A percentile compares a stretch with the other conserved stretches of the same genome.
Conservation (phyloP, 148 eudicot genomes). For the Vaccinium vitisidaea region DNA sequence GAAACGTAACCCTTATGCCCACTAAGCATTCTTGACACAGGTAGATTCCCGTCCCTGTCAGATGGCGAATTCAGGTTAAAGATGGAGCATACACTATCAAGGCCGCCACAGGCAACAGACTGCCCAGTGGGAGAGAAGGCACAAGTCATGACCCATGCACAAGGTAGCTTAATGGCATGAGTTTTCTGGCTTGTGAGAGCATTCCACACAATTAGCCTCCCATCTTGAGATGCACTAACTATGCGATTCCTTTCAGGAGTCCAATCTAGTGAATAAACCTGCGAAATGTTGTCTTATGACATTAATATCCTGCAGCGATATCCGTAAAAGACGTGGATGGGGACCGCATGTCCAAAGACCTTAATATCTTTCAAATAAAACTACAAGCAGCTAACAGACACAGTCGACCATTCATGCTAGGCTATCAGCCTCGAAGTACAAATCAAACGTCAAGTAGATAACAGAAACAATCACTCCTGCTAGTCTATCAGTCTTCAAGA, state of each 20-base stretch:
- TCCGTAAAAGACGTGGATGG: not conserved
- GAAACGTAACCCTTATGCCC: slow-evolving; percentile 99
- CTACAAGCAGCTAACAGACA: not conserved
- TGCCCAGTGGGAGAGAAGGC: slow-evolving; percentile 95
- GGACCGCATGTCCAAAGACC: not conserved
- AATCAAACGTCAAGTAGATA: not conserved
- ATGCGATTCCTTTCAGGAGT: slow-evolving; percentile 89
- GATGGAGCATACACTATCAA: slow-evolving; percentile 88
- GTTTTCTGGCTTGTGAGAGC: slow-evolving; percentile 98
- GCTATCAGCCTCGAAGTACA: not conserved
- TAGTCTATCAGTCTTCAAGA: not conserved
- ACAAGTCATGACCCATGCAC: slow-evolving; percentile 99
- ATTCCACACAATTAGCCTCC: slow-evolving; percentile 95
- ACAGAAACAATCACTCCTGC: not conserved
- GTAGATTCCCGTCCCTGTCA: slow-evolving; percentile 82
- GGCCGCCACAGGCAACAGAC: slow-evolving; percentile 97
- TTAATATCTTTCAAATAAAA: not conserved
- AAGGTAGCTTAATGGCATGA: slow-evolving; percentile 92
- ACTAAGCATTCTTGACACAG: slow-evolving; percentile 81
- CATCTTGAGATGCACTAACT: slow-evolving; percentile 99
- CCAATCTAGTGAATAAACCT: slow-evolving; percentile 98
- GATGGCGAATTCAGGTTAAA: slow-evolving; percentile 79
- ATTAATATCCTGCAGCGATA: not conserved
- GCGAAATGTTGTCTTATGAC: slow-evolving; percentile 14
- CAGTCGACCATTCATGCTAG: not conserved